Evolutionary conservation across 2,329 filamentous ascomycete species (phyloP).

Genomic region (Graphilbum sp.): DNA sequence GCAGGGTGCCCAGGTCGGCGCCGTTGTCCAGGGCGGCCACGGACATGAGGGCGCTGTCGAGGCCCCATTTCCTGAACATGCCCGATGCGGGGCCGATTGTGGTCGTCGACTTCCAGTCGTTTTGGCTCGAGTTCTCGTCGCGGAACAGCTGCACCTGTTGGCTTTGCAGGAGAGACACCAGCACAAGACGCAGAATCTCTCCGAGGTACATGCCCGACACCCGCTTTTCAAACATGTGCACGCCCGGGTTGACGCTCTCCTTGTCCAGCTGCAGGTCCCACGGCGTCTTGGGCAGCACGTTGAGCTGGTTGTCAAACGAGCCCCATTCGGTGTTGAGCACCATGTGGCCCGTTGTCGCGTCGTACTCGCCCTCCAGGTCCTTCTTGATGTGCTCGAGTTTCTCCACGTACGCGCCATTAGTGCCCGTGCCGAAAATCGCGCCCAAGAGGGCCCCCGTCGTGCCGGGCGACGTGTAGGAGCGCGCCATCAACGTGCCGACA

Average conservation of each 20-base stretch:
- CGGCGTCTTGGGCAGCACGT: constrained; percentile 67
- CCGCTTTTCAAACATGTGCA: constrained; percentile 98
- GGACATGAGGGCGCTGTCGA: constrained; percentile 83
- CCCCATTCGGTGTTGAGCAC: constrained; percentile 98
- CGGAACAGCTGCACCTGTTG: constrained; percentile 55
- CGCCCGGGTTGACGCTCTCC: constrained; percentile 74
- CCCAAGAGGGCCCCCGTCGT: constrained; percentile 80
- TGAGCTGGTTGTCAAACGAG: constrained; percentile 88
- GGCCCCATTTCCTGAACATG: constrained; percentile 67
- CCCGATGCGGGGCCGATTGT: constrained; percentile 47
- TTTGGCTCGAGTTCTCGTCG: constrained; percentile 55
- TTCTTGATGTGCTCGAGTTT: constrained; percentile 78
- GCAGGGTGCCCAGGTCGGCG: constrained; percentile 52
- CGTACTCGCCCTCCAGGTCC: constrained; percentile 51
- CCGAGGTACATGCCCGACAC: constrained; percentile 97
- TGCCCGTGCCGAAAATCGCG: constrained; percentile 93
- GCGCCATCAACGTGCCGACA: constrained; percentile 92
- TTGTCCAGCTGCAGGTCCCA: constrained; percentile 70
- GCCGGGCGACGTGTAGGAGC: constrained; percentile 83
- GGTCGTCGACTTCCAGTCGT: constrained; percentile 55
- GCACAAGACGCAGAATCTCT: constrained; percentile 69
- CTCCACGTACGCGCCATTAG: constrained; percentile 94
- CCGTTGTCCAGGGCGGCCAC: constrained; percentile 69
- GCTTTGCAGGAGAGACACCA: constrained; percentile 57
- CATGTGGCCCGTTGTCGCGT: constrained; percentile 78